phyloP scores from a whole-genome alignment of 2,329 filamentous ascomycete species.

The Fonsecaea pedrosoi region DNA sequence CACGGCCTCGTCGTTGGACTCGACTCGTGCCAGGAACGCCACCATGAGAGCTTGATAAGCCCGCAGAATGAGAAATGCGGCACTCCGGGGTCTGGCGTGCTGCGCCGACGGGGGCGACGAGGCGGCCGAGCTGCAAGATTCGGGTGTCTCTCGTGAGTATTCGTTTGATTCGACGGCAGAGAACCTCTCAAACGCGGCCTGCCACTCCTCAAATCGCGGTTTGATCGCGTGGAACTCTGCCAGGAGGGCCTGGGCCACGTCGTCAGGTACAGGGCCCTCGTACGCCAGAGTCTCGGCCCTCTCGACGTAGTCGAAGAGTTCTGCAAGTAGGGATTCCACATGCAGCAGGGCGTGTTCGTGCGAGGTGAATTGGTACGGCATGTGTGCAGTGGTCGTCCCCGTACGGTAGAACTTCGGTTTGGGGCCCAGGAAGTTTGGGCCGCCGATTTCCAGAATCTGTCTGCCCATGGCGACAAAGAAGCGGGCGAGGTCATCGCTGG shows the following conservation, averaged over 20 bases:
- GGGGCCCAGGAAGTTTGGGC: constrained; percentile 20
- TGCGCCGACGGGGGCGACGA: constrained; percentile 4
- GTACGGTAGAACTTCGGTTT: constrained; percentile 11
- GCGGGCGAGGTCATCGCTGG: constrained; percentile 19
- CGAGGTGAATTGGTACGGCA: constrained; percentile 25
- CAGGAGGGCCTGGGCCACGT: constrained; percentile 9
- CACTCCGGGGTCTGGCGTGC: constrained; percentile 2
- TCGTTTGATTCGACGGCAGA: constrained; percentile 12
- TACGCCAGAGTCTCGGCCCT: background rate
- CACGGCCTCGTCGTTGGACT: constrained; percentile 21
- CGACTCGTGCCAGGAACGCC: constrained; percentile 19
- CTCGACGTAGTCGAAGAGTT: constrained; percentile 13
- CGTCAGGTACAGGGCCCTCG: constrained; percentile 9
- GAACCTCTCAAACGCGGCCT: constrained; percentile 11
- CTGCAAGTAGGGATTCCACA: constrained; percentile 19
- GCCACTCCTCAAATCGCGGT: constrained; percentile 13
- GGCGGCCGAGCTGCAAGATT: constrained; percentile 10
- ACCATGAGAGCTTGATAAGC: constrained; percentile 17
- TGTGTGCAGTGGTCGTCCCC: background rate
- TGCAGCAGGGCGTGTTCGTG: constrained; percentile 30
- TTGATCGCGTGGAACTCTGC: constrained; percentile 19
- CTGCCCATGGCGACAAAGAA: constrained; percentile 26
- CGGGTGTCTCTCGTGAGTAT: constrained; percentile 14
- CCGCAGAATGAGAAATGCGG: constrained; percentile 18
- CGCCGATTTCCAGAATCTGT: constrained; percentile 33